Base-by-base conservation (phyloP, 768 basidiomycete genomes). In the Termitomyces sp. region DNA sequence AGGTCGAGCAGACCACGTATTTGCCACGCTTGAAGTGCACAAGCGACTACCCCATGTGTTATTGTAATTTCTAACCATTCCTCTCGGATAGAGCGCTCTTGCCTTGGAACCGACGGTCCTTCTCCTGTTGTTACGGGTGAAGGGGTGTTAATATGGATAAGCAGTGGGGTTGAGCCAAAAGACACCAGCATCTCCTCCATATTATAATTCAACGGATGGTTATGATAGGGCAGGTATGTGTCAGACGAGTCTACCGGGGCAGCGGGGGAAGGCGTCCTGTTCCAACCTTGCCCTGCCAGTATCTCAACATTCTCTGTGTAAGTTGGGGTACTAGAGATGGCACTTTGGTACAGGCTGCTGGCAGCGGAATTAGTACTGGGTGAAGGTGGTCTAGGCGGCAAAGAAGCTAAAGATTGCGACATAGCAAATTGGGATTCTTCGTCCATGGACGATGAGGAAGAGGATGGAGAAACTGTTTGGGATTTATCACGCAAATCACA, bases 261-360 rank as follows among this genome's bases (percentile, higher is more conserved):
- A n/a, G 33, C 45, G 1, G 64, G 60, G 54, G 66, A 61, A 31
- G 65, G 58, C 34, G 59, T 62, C 15, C 60, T 63, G 29, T 44
- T 56, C 39, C 50, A 29, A 39, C 26, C 41, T 50, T 34, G 39
- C 49, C 31, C 24, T 13, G 5, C 18, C 24, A 5, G 5, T 37
- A 22, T 16, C 37, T 48, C 37, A 26, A 33, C 34, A 22, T 34
- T 37, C 47, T 57, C 51, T 9, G 22, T 53, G 34, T 39, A 53
- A 20, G 57, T 28, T 7, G 62, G 55, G n/a, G 59, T 45, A 34
- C 58, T 61, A 10, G 87, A 87, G 22, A 88, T 62, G 4, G 87
- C 87, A 63, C 90, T 93, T 62, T 88, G 81, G 67, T 92, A 94
- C 78, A 93, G 82, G 71, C 86, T 92, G 63, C 82, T 83, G 5